These are phyloP conservation scores for Bipolaris bicolor DNA, from an alignment of 2,329 filamentous ascomycete genomes.

Conservation along the genomic window DNA sequence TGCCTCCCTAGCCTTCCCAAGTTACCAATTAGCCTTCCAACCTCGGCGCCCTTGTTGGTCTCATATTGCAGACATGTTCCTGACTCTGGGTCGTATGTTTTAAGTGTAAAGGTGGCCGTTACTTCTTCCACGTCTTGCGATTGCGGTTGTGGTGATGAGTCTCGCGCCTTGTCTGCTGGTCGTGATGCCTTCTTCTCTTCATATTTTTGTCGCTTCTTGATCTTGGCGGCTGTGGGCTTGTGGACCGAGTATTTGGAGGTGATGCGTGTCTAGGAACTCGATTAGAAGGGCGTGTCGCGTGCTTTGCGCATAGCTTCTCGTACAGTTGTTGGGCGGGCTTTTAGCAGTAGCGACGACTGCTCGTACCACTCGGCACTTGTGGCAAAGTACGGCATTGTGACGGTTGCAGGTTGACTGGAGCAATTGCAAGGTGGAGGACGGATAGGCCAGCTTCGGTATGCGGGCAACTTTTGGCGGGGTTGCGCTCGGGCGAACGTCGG, in stretches of 20 bases:
- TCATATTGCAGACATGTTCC: slow-evolving; percentile 88
- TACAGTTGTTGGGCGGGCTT: slow-evolving; percentile 86
- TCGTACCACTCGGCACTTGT: slow-evolving; percentile 91
- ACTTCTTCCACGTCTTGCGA: slow-evolving; percentile 34
- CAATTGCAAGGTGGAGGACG: slow-evolving; percentile 13
- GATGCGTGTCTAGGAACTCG: slow-evolving; percentile 72
- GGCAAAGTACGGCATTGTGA: slow-evolving; percentile 75
- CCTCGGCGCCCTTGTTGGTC: slow-evolving; percentile 89
- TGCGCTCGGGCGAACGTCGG: slow-evolving; percentile 19
- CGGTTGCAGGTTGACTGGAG: slow-evolving; percentile 17
- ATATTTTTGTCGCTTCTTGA: slow-evolving; percentile 43
- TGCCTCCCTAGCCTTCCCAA: slow-evolving; percentile 76
- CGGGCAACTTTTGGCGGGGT: slow-evolving; percentile 43
- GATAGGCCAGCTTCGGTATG: slow-evolving; percentile 8
- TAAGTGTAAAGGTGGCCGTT: slow-evolving; percentile 75
- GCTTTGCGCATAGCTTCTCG: slow-evolving; percentile 33
- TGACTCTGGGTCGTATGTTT: slow-evolving; percentile 83
- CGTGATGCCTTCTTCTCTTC: slow-evolving; percentile 36
- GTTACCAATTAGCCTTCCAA: slow-evolving; percentile 78
- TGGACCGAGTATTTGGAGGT: slow-evolving; percentile 88
- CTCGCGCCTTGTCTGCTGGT: slow-evolving; percentile 30
- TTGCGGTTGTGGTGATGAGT: slow-evolving; percentile 40
- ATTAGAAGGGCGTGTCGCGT: slow-evolving; percentile 19
- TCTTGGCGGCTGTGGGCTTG: slow-evolving; percentile 47
- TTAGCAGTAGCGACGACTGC: slow-evolving; percentile 82